These are phyloP conservation scores for Proliferodiscus dingleyae DNA, from an alignment of 2,329 filamentous ascomycete species.

Conservation along the genomic window DNA sequence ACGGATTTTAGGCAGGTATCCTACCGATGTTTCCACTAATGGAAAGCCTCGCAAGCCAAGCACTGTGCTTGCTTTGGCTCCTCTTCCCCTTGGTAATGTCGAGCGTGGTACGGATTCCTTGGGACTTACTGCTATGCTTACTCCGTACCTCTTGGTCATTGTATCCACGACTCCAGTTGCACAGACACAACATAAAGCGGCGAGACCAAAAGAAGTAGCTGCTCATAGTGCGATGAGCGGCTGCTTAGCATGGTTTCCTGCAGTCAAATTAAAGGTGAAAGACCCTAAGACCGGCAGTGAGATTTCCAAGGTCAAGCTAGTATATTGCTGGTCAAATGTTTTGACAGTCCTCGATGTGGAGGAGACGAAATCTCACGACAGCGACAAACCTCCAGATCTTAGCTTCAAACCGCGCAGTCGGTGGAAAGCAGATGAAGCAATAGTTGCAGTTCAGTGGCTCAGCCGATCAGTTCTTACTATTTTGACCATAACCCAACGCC, in stretches of 20 bases:
- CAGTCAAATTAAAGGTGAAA: conserved; percentile 80
- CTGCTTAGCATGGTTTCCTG: conserved; percentile 94
- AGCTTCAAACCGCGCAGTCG: conserved; percentile 77
- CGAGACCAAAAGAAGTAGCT: conserved; percentile 83
- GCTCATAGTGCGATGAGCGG: conserved; percentile 90
- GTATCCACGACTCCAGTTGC: conserved; percentile 96
- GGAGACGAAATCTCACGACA: conserved; percentile 61
- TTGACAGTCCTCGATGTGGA: conserved; percentile 87
- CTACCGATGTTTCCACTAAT: conserved; percentile 55
- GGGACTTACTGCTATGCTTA: conserved; percentile 91
- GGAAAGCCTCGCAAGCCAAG: conserved; percentile 80
- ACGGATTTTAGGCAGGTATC: conserved; percentile 87
- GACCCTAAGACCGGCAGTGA: conserved; percentile 62
- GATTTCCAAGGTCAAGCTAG: conserved; percentile 78
- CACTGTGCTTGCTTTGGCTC: conserved; percentile 86
- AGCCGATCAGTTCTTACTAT: conserved; percentile 88
- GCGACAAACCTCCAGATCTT: conserved; percentile 72
- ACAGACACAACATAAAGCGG: conserved; percentile 92
- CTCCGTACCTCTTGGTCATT: conserved; percentile 90
- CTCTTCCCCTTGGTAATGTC: conserved; percentile 88
- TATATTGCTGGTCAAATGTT: conserved; percentile 99
- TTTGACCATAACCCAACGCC: conserved; percentile 86
- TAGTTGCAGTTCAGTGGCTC: conserved; percentile 95
- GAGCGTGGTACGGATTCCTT: conserved; percentile 82
- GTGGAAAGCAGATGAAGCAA: conserved; percentile 92